Base-by-base conservation (phyloP, 2,329 filamentous ascomycete genomes). In the Fusarium luffae region DNA sequence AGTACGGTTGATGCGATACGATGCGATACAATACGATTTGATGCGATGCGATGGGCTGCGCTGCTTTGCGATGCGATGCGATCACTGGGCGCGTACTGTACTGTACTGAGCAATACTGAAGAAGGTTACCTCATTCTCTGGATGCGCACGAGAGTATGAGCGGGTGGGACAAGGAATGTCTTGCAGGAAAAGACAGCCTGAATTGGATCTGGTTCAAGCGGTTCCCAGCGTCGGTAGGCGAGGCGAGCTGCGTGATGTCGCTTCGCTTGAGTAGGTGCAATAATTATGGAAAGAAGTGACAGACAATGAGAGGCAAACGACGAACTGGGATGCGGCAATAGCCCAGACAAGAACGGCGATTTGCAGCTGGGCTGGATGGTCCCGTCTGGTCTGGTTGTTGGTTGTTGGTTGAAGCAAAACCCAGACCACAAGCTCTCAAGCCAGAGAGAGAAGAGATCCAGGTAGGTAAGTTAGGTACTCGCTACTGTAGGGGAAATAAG, bases 121-220 rank as follows among this genome's bases (percentile, higher is more conserved):
- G 27, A 52, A 49, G 37, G 61, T 66, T 66, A 69, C 66, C 61
- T 69, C 67, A 69, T 69, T 65, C 62, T 68, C 52, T 65, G 42
- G 48, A 46, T 55, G 68, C 56, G 34, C 34, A 37, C 34, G 34
- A 65, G 42, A 66, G 34, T 61, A 46, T 46, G 40, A 52, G 44
- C 43, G 46, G 42, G 42, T 68, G 59, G 48, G 34, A 64, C 49
- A n/a, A 52, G 37, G 54, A 42, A 61, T 61, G 68, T 68, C 47
- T 49, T 41, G 63, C 44, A 54, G 43, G 28, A 40, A 37, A 63
- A 61, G 16, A 18, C 41, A 25, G 41, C 32, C 32, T 42, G 49
- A n/a, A 25, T 40, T 44, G 13, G 34, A 50, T 51, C 40, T 50
- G 62, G 58, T 59, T 56, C 49, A 56, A 64, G 58, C 63, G 44